Conservation (phyloP, 768 basidiomycete genomes). For the Pleurotus sapidus region DNA sequence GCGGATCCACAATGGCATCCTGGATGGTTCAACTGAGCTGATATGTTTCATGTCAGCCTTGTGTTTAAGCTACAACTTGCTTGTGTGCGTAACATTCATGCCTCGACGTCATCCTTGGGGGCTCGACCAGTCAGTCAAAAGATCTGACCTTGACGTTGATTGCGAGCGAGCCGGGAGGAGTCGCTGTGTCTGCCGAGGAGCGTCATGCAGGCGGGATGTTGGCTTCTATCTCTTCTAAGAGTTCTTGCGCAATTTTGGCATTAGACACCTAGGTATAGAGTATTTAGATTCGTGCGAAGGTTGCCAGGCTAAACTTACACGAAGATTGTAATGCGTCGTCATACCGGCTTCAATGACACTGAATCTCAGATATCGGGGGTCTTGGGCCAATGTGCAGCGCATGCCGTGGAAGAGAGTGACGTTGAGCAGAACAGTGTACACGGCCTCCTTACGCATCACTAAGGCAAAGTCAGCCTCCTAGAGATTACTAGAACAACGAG, state of each 20-base stretch:
- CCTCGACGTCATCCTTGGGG: neutral
- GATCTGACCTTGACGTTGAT: neutral
- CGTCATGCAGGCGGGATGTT: slow-evolving; percentile 41
- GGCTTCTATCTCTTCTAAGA: slow-evolving; percentile 54
- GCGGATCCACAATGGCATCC: neutral
- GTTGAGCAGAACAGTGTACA: slow-evolving; percentile 71
- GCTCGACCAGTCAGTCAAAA: neutral
- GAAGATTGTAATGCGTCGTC: slow-evolving; percentile 71
- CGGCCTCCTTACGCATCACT: slow-evolving; percentile 90
- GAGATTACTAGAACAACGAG: neutral
- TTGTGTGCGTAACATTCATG: neutral
- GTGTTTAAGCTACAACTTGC: neutral
- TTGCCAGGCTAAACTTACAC: slow-evolving; percentile 42
- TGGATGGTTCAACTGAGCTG: neutral
- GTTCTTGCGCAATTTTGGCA: slow-evolving; percentile 68
- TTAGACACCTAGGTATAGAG: slow-evolving; percentile 48
- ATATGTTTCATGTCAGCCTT: neutral
- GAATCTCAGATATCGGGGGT: slow-evolving; percentile 77
- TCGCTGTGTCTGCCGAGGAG: neutral
- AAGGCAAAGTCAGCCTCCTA: neutral
- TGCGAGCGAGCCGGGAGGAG: neutral
- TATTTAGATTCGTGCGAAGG: slow-evolving; percentile 7
- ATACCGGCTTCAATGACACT: slow-evolving; percentile 62
- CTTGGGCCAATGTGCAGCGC: slow-evolving; percentile 68
- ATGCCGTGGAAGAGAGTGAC: slow-evolving; percentile 77